These are phyloP conservation scores for Teunomyces cretensis DNA, from an alignment of 805 yeast genomes.

Conservation along the genomic window DNA sequence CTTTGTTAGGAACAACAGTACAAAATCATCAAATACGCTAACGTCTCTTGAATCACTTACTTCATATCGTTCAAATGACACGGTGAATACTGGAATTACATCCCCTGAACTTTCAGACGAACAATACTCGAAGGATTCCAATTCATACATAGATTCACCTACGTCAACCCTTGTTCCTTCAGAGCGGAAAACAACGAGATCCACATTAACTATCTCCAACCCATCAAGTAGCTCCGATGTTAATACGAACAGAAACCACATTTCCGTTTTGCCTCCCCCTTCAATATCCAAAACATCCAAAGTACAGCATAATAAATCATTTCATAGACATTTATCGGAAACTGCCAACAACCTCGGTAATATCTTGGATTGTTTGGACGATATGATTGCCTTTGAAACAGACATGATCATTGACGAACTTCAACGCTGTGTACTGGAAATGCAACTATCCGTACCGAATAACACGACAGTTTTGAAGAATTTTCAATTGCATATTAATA, in stretches of 20 bases:
- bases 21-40: conserved; percentile 11
- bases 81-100: conserved; percentile 8
- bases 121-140: background rate
- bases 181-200: too few relatives aligned
- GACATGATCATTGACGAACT: conserved; percentile 3
- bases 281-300: background rate
- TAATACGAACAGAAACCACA: background rate
- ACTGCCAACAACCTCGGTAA: conserved; percentile 4
- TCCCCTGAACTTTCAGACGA: conserved; percentile 1
- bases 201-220: background rate
- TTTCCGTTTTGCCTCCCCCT: background rate
- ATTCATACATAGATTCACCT: background rate
- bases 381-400: conserved; percentile 7
- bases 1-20: conserved; percentile 11
- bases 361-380: conserved; percentile 8
- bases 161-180: background rate
- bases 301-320: background rate
- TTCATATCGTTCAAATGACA: conserved; percentile 3
- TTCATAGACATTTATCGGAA: conserved; percentile 1
- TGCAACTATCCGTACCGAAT: conserved; percentile 7
- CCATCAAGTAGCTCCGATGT: background rate
- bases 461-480: conserved; percentile 6
- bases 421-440: background rate
- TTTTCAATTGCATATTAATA: conserved; percentile 5
- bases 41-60: conserved; percentile 5